phyloP scores from a whole-genome alignment of 2,329 filamentous ascomycete genomes.

The Aspergillus flavus region DNA sequence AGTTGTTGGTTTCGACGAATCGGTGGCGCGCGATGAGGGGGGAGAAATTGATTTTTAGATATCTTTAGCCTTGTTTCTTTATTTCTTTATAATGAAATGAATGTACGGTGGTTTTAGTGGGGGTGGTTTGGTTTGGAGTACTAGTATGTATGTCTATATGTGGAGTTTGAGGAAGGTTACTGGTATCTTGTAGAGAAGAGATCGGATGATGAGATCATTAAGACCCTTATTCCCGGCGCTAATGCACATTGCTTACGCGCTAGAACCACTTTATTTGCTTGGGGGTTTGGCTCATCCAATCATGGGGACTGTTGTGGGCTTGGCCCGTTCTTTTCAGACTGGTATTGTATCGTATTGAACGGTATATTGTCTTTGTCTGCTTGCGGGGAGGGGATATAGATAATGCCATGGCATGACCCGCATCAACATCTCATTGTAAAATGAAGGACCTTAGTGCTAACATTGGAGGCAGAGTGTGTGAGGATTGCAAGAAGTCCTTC shows the following conservation, averaged over 20 bases:
- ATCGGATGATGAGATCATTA: neutral
- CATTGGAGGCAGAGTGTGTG: too few relatives aligned
- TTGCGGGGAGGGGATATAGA: too few relatives aligned
- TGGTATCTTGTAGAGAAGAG: neutral
- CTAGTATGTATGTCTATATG: too few relatives aligned
- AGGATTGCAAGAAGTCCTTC: too few relatives aligned
- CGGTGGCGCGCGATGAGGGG: conserved; percentile 25
- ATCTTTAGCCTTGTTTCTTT: conserved; percentile 1
- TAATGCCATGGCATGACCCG: too few relatives aligned
- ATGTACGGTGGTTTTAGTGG: too few relatives aligned
- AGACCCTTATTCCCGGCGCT: conserved; percentile 12
- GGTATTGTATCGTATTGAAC: neutral
- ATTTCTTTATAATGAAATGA: too few relatives aligned
- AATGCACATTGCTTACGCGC: conserved; percentile 21
- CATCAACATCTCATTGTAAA: too few relatives aligned
- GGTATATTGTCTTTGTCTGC: too few relatives aligned
- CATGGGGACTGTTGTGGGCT: neutral
- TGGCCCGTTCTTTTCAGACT: neutral
- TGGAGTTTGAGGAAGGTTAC: too few relatives aligned
- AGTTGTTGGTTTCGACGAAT: conserved; percentile 32
- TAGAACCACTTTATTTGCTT: conserved; percentile 9
- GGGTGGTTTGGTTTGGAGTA: too few relatives aligned
- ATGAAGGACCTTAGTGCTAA: too few relatives aligned
- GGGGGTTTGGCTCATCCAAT: neutral
- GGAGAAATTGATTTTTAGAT: conserved; percentile 14